Percentiles rank a stretch among this genome's conserved stretches.
Conservation (phyloP, 2,329 filamentous ascomycete species). For the Monosporascus ibericus region DNA sequence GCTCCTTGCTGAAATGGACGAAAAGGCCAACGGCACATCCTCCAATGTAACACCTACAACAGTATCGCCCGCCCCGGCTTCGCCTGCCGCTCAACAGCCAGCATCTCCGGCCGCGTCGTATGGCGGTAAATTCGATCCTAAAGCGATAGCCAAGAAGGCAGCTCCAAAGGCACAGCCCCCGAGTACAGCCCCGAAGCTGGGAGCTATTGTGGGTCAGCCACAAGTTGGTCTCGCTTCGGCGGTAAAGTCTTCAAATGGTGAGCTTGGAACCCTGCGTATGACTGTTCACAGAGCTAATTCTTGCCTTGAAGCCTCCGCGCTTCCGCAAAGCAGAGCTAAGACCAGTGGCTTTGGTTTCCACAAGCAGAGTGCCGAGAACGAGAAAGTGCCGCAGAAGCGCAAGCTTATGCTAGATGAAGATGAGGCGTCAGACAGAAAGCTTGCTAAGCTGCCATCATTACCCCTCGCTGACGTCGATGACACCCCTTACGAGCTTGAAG, state of each 20-base stretch:
- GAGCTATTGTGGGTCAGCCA: conserved; percentile 35
- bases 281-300: conserved; percentile 17
- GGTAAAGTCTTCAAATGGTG: conserved; percentile 31
- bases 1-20: conserved; percentile 68
- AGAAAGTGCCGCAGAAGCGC: conserved; percentile 63
- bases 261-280: conserved; percentile 8
- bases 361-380: conserved; percentile 58
- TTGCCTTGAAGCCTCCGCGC: conserved; percentile 37
- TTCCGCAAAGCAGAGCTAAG: conserved; percentile 65
- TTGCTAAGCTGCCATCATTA: conserved; percentile 81
- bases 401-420: conserved; percentile 85
- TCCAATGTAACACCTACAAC: conserved; percentile 44
- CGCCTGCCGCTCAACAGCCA: conserved; percentile 38
- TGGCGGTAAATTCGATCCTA: conserved; percentile 78
- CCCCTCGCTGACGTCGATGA: conserved; percentile 58
- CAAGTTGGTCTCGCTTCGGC: conserved; percentile 27
- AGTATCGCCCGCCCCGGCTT: conserved; percentile 40
- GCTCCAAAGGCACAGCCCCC: conserved; percentile 51
- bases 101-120: conserved; percentile 54
- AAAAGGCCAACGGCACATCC: conserved; percentile 49
- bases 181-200: conserved; percentile 47
- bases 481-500: conserved; percentile 54
- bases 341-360: conserved; percentile 79
- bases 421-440: conserved; percentile 76
- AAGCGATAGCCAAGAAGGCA: conserved; percentile 76